Evolutionary conservation across 2,329 filamentous ascomycete genomes (phyloP), one percentile per base, ranked within the genome.

Genomic region (Saccharata proteae): DNA sequence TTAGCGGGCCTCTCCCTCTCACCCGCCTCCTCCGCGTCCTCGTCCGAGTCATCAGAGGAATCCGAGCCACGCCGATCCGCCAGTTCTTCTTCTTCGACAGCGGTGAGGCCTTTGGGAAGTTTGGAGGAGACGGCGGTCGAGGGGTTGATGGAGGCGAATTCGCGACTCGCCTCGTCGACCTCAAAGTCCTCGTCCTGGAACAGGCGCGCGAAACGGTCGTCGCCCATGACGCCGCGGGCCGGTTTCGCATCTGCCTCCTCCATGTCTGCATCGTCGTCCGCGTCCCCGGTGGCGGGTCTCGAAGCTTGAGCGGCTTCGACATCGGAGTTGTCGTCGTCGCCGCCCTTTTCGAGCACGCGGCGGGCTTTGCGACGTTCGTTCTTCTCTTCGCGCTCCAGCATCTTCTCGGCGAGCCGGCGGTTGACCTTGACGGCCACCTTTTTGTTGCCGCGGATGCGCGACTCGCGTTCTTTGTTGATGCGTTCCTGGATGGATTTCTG

Each of bases 381-480:
- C 53, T 80, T 84, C 50, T 88, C 79, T 38, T 80, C 80, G 40
- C 81, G 57, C 41, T 71, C 78, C 25, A 72, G 52, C 38, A 78
- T 60, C 45, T 62, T 69, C 53, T 77, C 73, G n/a, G 72, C 74
- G 27, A 77, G 56, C 41, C 60, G 68, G 49, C 85, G 75, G 55
- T 98, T 98, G 61, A 98, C 85, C 67, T 94, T 96, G 64, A 74
- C 72, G 10, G 65, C 57, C 6, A 92, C 80, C 67, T 93, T 94
- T 65, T 93, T 94, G 58, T 77, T 84, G 41, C 88, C 86, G 45
- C 90, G 74, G 48, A 98, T 96, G 43, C 90, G 74, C 53, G 78
- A 92, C 49, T 90, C 83, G n/a, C 90, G 76, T 59, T 96, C 86
- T 61, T 94, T 93, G 50, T 93, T 84, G 40, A 98, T 84, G 68